Base-by-base conservation (phyloP, 805 yeast genomes). In the Danielia reshetovae region DNA sequence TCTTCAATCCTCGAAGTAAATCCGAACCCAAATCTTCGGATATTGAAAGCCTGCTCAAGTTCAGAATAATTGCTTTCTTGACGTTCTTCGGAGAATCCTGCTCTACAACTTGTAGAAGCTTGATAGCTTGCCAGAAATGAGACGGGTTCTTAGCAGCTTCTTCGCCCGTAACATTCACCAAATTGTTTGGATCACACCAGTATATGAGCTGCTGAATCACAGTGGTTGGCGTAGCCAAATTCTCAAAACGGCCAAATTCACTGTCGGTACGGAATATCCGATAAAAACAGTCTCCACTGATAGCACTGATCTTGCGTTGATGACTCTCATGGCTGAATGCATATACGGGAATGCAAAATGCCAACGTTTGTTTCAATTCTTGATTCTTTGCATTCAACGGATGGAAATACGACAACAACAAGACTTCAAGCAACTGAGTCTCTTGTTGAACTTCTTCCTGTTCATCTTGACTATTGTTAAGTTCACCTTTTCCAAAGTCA, bases 271-370 rank as follows among this genome's bases (percentile, higher is more conserved):
- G 63, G 44, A 76, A 75, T 40, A 84, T 56, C 47, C 93, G 65
- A 35, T 66, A 62, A 25, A 85, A 58, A 3, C 85, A 76, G 57
- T 83, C 90, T 4, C 80, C 76, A 19, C 82, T 79, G 18, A 84
- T 71, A 21, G 75, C 60, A 5, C 79, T 71, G 50, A 88, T 60
- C 40, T 79, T 68, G 31, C 69, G 72, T 55, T 86, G 96, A 54
- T 88, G 95, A 12, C 62, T 62, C 0, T 68, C 64, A 48, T 81
- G 88, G 22, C 95, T 83, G 51, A 78, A 83, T 24, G 93, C 79
- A 55, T 85, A 87, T 0, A 85, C 95, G 0, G 97, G 96, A 12
- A 89, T 68, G 54, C 95, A 88, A 51, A 85, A 89, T 7, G 93
- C 77, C 39, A 89, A 72, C 0, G 85, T 84, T 56, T 89, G 97